A percentile compares a stretch with the other conserved stretches of the same genome.
phyloP scores from a whole-genome alignment of 1,139 yeast genomes.

The Saccharomycopsis hybrid region DNA sequence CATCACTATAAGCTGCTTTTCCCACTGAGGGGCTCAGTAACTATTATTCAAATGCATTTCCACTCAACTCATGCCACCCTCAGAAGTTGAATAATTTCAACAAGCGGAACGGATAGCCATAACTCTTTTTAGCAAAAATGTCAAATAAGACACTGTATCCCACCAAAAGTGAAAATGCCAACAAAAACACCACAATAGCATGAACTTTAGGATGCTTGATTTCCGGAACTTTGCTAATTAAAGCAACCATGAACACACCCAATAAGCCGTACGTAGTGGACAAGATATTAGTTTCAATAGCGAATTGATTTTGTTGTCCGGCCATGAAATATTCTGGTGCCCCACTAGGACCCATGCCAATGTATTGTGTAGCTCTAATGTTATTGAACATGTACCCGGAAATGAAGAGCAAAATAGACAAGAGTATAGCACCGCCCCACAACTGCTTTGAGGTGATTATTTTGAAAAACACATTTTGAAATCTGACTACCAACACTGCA shows the following conservation, averaged over 20 bases:
- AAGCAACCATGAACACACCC: slow-evolving; percentile 41
- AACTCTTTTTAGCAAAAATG: slow-evolving; percentile 51
- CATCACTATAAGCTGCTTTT: too few species aligned
- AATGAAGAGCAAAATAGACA: slow-evolving; percentile 62
- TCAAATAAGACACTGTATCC: slow-evolving; percentile 49
- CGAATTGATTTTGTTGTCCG: slow-evolving; percentile 72
- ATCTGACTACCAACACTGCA: slow-evolving; percentile 29
- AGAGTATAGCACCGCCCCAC: slow-evolving; percentile 63
- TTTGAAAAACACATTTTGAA: slow-evolving; percentile 28
- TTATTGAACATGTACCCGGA: slow-evolving; percentile 93
- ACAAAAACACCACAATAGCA: slow-evolving; percentile 37
- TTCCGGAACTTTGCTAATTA: slow-evolving; percentile 44
- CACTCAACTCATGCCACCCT: too few species aligned
- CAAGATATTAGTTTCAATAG: slow-evolving; percentile 74
- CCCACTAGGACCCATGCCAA: slow-evolving; percentile 53
- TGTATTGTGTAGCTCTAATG: slow-evolving; percentile 71
- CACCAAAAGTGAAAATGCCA: slow-evolving; percentile 39
- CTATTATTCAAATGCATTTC: too few species aligned
- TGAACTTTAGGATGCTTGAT: slow-evolving; percentile 38
- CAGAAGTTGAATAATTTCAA: slow-evolving; percentile 24
- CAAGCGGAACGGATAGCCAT: slow-evolving; percentile 53
- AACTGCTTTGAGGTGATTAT: slow-evolving; percentile 39
- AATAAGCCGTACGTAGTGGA: slow-evolving; percentile 57
- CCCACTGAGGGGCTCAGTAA: too few species aligned
- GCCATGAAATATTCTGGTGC: slow-evolving; percentile 52